These are phyloP conservation scores for Plicaturopsis crispa DNA, from an alignment of 768 basidiomycete genomes.

Conservation along the genomic window DNA sequence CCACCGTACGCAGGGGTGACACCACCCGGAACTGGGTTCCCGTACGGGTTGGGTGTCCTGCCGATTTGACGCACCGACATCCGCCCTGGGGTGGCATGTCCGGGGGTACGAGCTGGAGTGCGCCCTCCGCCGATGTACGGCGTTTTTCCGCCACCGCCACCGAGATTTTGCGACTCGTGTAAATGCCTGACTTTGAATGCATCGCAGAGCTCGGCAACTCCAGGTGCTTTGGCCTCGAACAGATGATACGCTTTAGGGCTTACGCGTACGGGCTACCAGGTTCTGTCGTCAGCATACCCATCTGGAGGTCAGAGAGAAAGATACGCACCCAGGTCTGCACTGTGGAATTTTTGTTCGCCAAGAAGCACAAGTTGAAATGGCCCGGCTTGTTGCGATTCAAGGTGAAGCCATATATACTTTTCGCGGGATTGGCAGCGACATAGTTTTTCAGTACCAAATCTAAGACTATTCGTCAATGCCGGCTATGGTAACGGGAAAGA, in stretches of 20 bases:
- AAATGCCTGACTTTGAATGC: slow-evolving; percentile 93
- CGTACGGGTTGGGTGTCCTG: slow-evolving; percentile 78
- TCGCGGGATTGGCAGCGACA: slow-evolving; percentile 87
- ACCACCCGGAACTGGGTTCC: slow-evolving; percentile 27
- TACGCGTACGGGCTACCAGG: slow-evolving; percentile 70
- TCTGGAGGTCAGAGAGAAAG: slow-evolving; percentile 2
- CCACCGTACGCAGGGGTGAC: slow-evolving; percentile 27
- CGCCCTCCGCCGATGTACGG: slow-evolving; percentile 71
- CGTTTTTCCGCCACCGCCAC: slow-evolving; percentile 54
- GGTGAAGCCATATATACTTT: slow-evolving; percentile 94
- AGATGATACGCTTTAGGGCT: slow-evolving; percentile 85
- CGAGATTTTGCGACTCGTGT: slow-evolving; percentile 67
- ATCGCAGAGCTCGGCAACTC: slow-evolving; percentile 90
- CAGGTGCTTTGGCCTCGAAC: slow-evolving; percentile 84
- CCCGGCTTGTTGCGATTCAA: slow-evolving; percentile 86
- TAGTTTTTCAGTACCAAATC: slow-evolving; percentile 86
- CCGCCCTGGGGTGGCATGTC: slow-evolving; percentile 74
- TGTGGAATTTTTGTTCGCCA: slow-evolving; percentile 83
- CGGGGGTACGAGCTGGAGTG: slow-evolving; percentile 69
- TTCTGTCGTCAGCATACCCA: slow-evolving; percentile 2
- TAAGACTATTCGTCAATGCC: slow-evolving; percentile 20
- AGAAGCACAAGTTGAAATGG: slow-evolving; percentile 89
- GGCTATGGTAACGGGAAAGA: slow-evolving; percentile 3
- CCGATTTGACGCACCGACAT: slow-evolving; percentile 66
- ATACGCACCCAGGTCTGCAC: slow-evolving; percentile 85